phyloP scores from a whole-genome alignment of 2,329 filamentous ascomycete species.

The Aspergillus pseudoglaucus region DNA sequence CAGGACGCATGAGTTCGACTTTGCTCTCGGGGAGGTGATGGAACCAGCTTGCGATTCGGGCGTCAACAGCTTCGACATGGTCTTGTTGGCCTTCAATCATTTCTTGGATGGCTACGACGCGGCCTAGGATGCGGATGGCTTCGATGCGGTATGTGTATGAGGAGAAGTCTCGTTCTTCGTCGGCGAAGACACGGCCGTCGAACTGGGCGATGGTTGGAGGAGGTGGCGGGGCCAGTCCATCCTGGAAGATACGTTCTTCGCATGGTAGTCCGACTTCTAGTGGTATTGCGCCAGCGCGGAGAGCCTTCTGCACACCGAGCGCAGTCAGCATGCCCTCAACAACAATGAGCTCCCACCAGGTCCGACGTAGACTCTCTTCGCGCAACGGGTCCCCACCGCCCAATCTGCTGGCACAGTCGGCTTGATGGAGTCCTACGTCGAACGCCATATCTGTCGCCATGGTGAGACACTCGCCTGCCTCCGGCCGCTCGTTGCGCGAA shows the following conservation, averaged over 20 bases:
- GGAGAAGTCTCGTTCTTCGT: slow-evolving; percentile 63
- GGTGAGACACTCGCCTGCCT: slow-evolving; percentile 60
- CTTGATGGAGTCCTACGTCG: slow-evolving; percentile 67
- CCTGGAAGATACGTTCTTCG: slow-evolving; percentile 62
- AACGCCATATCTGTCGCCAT: slow-evolving; percentile 66
- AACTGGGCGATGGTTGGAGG: slow-evolving; percentile 65
- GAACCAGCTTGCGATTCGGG: slow-evolving; percentile 64
- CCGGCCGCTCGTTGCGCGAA: slow-evolving; percentile 64
- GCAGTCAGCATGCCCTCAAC: slow-evolving; percentile 79
- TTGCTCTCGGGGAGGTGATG: slow-evolving; percentile 71
- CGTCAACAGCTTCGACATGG: slow-evolving; percentile 55
- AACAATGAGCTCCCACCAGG: slow-evolving; percentile 85
- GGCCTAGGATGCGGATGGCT: slow-evolving; percentile 69
- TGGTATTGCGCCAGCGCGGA: slow-evolving; percentile 65
- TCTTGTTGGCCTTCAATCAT: slow-evolving; percentile 41
- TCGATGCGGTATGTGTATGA: slow-evolving; percentile 82
- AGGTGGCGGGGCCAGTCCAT: slow-evolving; percentile 49
- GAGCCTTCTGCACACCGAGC: slow-evolving; percentile 42
- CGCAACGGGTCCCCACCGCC: slow-evolving; percentile 60
- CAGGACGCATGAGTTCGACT: slow-evolving; percentile 59
- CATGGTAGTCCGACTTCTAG: slow-evolving; percentile 70
- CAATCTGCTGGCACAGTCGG: slow-evolving; percentile 58
- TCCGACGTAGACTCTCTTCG: slow-evolving; percentile 78
- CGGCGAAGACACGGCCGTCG: slow-evolving; percentile 68
- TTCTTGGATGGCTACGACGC: slow-evolving; percentile 53